These are phyloP conservation scores for Camellia sinensis DNA, from an alignment of 148 eudicot species.

Conservation along the genomic window DNA sequence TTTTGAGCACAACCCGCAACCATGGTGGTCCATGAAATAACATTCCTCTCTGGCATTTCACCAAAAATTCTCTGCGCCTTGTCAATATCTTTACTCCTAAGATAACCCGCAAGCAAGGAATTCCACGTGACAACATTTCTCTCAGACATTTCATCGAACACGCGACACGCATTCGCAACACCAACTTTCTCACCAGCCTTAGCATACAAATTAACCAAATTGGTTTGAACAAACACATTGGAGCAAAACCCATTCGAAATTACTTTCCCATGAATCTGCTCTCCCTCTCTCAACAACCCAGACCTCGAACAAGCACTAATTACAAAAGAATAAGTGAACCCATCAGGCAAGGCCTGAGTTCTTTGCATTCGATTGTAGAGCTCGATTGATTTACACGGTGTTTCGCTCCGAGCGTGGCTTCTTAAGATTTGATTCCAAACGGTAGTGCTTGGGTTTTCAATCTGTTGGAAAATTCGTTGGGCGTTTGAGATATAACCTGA, in stretches of 20 bases:
- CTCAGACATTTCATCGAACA: slow-evolving; percentile 64
- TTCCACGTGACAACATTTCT: slow-evolving; percentile 58
- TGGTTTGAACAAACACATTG: slow-evolving; percentile 49
- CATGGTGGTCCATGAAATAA: slow-evolving; percentile 69
- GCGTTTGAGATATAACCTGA: slow-evolving; percentile 33
- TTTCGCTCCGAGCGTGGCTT: slow-evolving; percentile 24
- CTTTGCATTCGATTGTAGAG: slow-evolving; percentile 36
- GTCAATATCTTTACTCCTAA: slow-evolving; percentile 33
- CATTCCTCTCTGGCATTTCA: slow-evolving; percentile 51
- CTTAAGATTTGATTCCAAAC: slow-evolving; percentile 63
- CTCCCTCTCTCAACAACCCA: slow-evolving; percentile 43
- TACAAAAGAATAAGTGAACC: slow-evolving; percentile 47
- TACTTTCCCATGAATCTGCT: slow-evolving; percentile 61
- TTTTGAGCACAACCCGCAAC: slow-evolving; percentile 49
- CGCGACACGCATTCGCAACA: slow-evolving; percentile 25
- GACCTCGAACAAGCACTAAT: slow-evolving; percentile 41
- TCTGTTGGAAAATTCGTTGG: slow-evolving; percentile 29
- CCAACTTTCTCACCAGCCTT: slow-evolving; percentile 22
- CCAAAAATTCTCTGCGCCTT: slow-evolving; percentile 38
- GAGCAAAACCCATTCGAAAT: slow-evolving; percentile 43
- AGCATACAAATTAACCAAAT: slow-evolving; percentile 57
- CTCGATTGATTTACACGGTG: slow-evolving; percentile 29
- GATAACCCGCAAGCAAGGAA: slow-evolving; percentile 46
- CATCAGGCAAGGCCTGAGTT: slow-evolving; percentile 36
- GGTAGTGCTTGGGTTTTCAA: slow-evolving; percentile 41